phyloP scores from a whole-genome alignment of 495 filamentous ascomycete genomes.

The Eremomyces bilateralis region DNA sequence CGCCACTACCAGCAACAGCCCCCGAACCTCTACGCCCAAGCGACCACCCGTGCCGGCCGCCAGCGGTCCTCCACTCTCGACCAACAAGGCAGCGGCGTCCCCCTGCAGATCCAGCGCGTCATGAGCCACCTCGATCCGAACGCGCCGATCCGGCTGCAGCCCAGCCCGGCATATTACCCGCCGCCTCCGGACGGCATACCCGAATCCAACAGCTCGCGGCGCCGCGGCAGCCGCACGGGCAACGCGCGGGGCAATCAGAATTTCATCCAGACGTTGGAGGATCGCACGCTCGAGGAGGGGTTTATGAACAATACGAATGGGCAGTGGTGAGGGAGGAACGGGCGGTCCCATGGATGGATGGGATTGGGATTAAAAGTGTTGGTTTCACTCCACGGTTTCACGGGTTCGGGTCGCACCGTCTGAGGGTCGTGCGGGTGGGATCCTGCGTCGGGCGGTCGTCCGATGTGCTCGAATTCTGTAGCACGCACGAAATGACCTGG shows the following conservation, averaged over 20 bases:
- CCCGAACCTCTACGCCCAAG: conserved; percentile 61
- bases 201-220: conserved; percentile 38
- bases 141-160: conserved; percentile 82
- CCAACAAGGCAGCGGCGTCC: conserved; percentile 76
- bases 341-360: too few species aligned
- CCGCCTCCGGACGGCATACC: conserved; percentile 76
- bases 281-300: conserved; percentile 79
- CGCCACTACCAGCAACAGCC: conserved; percentile 36
- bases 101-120: conserved; percentile 81
- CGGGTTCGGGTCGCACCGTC: too few species aligned
- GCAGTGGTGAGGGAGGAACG: too few species aligned
- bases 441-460: too few species aligned
- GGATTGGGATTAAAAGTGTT: too few species aligned
- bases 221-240: conserved; percentile 57
- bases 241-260: conserved; percentile 45
- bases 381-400: too few species aligned
- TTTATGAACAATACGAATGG: conserved; percentile 42
- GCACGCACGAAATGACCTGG: too few species aligned
- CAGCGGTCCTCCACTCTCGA: conserved; percentile 94
- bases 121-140: conserved; percentile 91
- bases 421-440: too few species aligned
- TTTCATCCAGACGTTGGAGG: conserved; percentile 85
- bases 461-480: too few species aligned
- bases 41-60: conserved; percentile 56
- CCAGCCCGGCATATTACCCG: conserved; percentile 93